Base-by-base conservation (phyloP, 805 yeast genomes). In the Tetrapisispora phaffii region DNA sequence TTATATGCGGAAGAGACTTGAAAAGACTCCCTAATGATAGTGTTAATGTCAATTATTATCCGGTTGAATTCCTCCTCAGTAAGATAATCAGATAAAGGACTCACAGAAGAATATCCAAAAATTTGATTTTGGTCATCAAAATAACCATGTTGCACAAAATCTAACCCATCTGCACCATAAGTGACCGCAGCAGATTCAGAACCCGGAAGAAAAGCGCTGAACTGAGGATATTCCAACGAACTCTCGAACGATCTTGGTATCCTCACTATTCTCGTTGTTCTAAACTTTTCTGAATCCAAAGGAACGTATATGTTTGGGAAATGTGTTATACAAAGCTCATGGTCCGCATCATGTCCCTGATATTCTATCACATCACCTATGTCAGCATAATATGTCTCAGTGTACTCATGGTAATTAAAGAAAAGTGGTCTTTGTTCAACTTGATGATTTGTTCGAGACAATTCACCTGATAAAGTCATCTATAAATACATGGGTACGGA, bases 331-430 rank as follows among this genome's bases (percentile, higher is more conserved):
- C 76, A 74, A 10, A 79, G 52, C 2, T 73, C 61, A 28, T 60
- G 60, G 38, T 28, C 40, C 12, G 63, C 63, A 26, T 55, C 54
- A 31, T 57, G 65, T 36, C 62, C 61, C 13, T 44, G 47, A 4
- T 41, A 31, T 4, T 38, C 43, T 8, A 40, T 24, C 46, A 44
- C 1, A 44, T 55, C 1, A 17, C 23, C 33, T 20, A 42, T 28
- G 17, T 42, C 44, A 4, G 32, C n/a, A 17, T 42, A 42, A 22
- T 63, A 63, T 2, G 58, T 55, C 12, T 66, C 64, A 4, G 73
- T 52, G 54, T 67, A 79, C 57, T 82, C 89, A 55, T 82, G 86
- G 53, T 80, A 81, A 57, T 83, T 82, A 71, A 79, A 82, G 57
- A 77, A 80, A 10, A 67, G 45, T 0, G 70, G 60, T 34, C 33